Evolutionary conservation across 179 eudicot genomes (phyloP).

Genomic region (Silene noctiflora): DNA sequence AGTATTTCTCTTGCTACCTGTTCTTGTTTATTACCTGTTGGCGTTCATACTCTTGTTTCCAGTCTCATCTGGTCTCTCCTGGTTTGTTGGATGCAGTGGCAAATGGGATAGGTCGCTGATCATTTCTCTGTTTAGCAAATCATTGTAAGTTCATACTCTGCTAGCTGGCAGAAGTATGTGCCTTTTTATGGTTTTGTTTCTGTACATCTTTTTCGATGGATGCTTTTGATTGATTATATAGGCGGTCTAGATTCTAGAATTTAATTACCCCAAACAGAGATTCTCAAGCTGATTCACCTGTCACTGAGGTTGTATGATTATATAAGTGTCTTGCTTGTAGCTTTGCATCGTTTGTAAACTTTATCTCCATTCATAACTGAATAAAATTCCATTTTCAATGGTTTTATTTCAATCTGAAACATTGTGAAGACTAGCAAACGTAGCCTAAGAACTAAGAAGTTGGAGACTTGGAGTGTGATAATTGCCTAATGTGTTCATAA

Average conservation of each 20-base stretch:
- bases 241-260: no score
- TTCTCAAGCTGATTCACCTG: not conserved
- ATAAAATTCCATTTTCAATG: not conserved
- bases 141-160: slow-evolving; percentile 33
- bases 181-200: not conserved
- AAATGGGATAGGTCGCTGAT: slow-evolving; percentile 55
- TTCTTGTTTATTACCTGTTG: not conserved
- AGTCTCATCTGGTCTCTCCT: slow-evolving; percentile 11
- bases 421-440: not conserved
- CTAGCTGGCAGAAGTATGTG: not conserved
- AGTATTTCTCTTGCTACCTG: not conserved
- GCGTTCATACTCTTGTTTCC: not conserved
- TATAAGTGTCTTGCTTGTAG: not conserved
- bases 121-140: not conserved
- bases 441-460: not conserved
- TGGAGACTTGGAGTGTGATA: no score
- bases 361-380: not conserved
- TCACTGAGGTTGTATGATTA: not conserved
- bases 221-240: not conserved
- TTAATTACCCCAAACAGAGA: not conserved
- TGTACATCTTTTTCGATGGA: not conserved
- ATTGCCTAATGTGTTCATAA: no score
- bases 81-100: slow-evolving; percentile 65
- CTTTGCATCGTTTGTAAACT: not conserved
- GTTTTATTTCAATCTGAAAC: not conserved